phyloP scores from a whole-genome alignment of 1,284 basidiomycete species.

The Hypsizygus ulmarius region DNA sequence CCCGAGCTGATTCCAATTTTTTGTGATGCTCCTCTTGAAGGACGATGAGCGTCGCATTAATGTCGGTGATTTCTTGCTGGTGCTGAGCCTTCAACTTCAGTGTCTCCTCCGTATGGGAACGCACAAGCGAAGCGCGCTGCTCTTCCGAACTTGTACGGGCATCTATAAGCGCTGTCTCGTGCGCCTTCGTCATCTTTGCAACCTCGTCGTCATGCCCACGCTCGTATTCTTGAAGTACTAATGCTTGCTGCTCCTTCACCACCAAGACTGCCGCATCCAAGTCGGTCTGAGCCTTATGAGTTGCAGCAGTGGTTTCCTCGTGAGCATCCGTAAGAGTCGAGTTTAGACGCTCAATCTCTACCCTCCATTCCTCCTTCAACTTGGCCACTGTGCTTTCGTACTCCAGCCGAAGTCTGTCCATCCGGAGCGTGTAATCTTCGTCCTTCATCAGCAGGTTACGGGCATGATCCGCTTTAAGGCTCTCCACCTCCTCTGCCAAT shows the following conservation, averaged over 20 bases:
- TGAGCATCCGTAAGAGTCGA: slow-evolving; percentile 43
- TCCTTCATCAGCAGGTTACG: slow-evolving; percentile 51
- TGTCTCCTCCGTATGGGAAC: slow-evolving; percentile 27
- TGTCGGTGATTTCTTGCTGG: slow-evolving; percentile 36
- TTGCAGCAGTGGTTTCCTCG: slow-evolving; percentile 40
- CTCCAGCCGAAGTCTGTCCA: slow-evolving; percentile 45
- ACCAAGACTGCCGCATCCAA: slow-evolving; percentile 48
- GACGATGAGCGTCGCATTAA: slow-evolving; percentile 42
- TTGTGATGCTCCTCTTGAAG: slow-evolving; percentile 38
- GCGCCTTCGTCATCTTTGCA: slow-evolving; percentile 42
- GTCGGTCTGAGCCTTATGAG: slow-evolving; percentile 43
- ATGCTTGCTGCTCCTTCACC: slow-evolving; percentile 55
- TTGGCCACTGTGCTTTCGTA: slow-evolving; percentile 45
- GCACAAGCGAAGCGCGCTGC: slow-evolving; percentile 22
- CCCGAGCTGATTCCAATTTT: slow-evolving; percentile 16
- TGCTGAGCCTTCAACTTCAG: slow-evolving; percentile 45
- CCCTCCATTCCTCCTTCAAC: slow-evolving; percentile 48
- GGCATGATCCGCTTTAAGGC: slow-evolving; percentile 59
- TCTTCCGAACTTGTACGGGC: slow-evolving; percentile 24
- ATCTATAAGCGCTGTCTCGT: slow-evolving; percentile 36
- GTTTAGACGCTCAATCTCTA: slow-evolving; percentile 50
- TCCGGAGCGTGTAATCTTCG: slow-evolving; percentile 53
- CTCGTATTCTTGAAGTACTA: slow-evolving; percentile 52
- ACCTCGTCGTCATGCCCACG: slow-evolving; percentile 54
- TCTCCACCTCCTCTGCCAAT: slow-evolving; percentile 61